Conservation (phyloP, 164 flowering plant genomes). For the Stephania cephalantha region DNA sequence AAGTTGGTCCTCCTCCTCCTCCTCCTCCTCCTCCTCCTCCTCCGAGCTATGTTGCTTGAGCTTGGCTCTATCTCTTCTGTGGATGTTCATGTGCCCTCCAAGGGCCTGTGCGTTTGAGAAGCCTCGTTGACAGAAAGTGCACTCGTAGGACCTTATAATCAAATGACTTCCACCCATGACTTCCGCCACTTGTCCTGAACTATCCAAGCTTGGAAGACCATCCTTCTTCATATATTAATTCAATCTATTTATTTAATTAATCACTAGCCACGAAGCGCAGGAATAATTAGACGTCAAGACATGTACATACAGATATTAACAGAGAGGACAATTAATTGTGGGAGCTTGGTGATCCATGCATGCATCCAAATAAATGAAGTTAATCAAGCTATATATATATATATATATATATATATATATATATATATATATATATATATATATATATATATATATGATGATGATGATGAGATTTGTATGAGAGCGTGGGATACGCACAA, state of each 20-base stretch:
- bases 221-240: background rate
- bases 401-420: too few relatives aligned
- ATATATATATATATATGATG: too few relatives aligned
- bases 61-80: conserved; percentile 45
- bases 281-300: too few relatives aligned
- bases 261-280: too few relatives aligned
- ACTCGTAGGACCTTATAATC: conserved; percentile 19
- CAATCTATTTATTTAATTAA: too few relatives aligned
- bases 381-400: too few relatives aligned
- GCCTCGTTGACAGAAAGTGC: conserved; percentile 35
- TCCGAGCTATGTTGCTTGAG: conserved; percentile 23
- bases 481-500: too few relatives aligned
- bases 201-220: background rate
- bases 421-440: too few relatives aligned
- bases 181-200: background rate
- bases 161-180: background rate
- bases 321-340: background rate
- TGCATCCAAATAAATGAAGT: too few relatives aligned
- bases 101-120: conserved; percentile 44
- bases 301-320: too few relatives aligned
- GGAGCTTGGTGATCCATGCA: too few relatives aligned
- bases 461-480: too few relatives aligned
- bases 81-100: conserved; percentile 50
- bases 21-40: background rate
- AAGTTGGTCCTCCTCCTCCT: background rate